Conservation (phyloP, 176 grass and related monocot species). For the Paspalum notatum region DNA sequence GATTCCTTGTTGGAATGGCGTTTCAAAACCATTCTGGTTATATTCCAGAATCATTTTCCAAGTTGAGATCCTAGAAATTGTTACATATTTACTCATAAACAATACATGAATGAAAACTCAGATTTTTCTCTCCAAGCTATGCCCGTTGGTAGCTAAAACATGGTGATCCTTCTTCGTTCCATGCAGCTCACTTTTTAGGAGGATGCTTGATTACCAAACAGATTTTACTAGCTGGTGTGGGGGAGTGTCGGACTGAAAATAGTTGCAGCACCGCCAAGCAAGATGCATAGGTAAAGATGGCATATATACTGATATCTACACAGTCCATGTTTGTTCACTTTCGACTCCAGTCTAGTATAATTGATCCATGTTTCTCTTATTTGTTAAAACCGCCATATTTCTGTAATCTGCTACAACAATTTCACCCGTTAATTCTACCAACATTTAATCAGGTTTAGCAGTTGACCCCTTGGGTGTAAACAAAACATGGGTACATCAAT, state of each 20-base stretch:
- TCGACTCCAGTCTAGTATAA: not conserved
- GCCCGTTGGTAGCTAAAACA: not conserved
- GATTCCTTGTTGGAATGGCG: not conserved
- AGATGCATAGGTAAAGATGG: not conserved
- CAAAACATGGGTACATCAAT: no score
- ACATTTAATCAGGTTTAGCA: not conserved
- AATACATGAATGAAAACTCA: not conserved
- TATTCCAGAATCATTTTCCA: not conserved
- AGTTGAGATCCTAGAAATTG: not conserved
- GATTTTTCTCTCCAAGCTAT: not conserved
- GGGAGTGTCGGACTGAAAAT: not conserved
- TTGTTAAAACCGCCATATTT: not conserved
- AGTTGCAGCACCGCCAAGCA: not conserved
- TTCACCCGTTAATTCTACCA: not conserved
- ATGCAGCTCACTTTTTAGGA: not conserved
- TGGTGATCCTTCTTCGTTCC: not conserved
- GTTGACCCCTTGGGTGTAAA: no score
- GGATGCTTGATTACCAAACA: not conserved
- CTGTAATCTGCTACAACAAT: not conserved
- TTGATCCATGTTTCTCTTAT: not conserved
- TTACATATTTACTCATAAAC: not conserved
- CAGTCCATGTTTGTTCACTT: not conserved
- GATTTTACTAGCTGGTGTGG: constrained; percentile 24
- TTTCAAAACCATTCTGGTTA: not conserved
- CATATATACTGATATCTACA: not conserved